Conservation (phyloP, 1,139 yeast genomes). For the Sugiyamaella pinicola region DNA sequence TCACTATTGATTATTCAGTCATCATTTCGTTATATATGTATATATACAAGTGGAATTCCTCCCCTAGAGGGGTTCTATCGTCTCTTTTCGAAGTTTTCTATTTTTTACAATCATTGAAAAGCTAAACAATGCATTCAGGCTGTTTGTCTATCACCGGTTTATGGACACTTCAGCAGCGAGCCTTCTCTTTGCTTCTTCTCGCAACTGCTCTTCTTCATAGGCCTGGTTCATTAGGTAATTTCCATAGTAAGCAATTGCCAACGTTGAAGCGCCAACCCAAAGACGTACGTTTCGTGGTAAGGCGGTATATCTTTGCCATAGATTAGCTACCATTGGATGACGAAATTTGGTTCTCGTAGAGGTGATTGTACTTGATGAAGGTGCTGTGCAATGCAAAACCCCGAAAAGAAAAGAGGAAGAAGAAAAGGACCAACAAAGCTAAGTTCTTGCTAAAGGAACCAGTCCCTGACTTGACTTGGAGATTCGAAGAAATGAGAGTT, state of each 20-base stretch:
- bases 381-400: not conserved
- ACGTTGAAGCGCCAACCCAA: constrained; percentile 58
- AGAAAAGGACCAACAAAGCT: not conserved
- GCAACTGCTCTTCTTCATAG: constrained; percentile 47
- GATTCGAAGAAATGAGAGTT: not conserved
- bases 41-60: too few relatives aligned
- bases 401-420: not conserved
- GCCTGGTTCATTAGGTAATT: constrained; percentile 51
- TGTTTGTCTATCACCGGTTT: not conserved
- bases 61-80: too few relatives aligned
- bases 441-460: not conserved
- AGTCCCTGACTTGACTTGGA: not conserved
- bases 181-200: constrained; percentile 46
- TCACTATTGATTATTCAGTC: too few relatives aligned
- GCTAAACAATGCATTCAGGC: not conserved
- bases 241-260: constrained; percentile 54
- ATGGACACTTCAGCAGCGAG: constrained; percentile 24
- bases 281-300: constrained; percentile 55
- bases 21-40: too few relatives aligned
- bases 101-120: not conserved
- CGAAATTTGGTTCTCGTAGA: not conserved
- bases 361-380: too few relatives aligned
- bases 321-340: constrained; percentile 12
- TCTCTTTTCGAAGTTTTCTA: too few relatives aligned
- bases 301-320: constrained; percentile 50